Conservation (phyloP, 192 early-diverging fungal genomes). For the Mortierella hygrophila region DNA sequence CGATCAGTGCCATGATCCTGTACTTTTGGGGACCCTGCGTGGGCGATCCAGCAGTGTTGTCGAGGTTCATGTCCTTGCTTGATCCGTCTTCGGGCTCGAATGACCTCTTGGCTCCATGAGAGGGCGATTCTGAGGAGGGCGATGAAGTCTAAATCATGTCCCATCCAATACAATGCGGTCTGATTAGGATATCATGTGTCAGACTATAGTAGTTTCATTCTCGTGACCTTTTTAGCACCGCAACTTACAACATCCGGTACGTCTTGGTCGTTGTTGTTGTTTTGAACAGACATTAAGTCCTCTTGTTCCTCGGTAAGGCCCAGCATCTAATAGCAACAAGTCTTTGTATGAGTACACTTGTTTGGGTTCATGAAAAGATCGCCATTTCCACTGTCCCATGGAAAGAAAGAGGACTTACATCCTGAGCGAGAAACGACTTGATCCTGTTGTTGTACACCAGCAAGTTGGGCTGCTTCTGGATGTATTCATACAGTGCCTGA, state of each 20-base stretch:
- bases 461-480: conserved; percentile 50
- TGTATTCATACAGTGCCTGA: conserved; percentile 42
- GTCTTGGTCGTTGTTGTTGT: conserved; percentile 13
- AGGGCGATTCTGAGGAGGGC: conserved; percentile 25
- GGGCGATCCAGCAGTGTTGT: conserved; percentile 18
- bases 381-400: too few relatives aligned
- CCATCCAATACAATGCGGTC: background rate
- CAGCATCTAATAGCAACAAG: conserved; percentile 25
- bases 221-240: background rate
- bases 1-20: conserved; percentile 55
- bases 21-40: conserved; percentile 51
- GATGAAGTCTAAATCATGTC: background rate
- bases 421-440: conserved; percentile 53
- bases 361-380: background rate
- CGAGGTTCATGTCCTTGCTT: background rate
- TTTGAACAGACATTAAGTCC: conserved; percentile 27
- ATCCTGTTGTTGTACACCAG: conserved; percentile 53
- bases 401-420: conserved; percentile 19
- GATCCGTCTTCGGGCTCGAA: conserved; percentile 25
- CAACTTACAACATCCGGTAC: conserved; percentile 37
- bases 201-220: background rate
- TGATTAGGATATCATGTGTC: background rate
- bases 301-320: conserved; percentile 43
- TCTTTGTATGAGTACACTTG: background rate
- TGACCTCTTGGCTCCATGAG: conserved; percentile 42